These are phyloP conservation scores for Fagopyrum homotropicum DNA, from an alignment of 148 eudicot genomes.

Conservation along the genomic window DNA sequence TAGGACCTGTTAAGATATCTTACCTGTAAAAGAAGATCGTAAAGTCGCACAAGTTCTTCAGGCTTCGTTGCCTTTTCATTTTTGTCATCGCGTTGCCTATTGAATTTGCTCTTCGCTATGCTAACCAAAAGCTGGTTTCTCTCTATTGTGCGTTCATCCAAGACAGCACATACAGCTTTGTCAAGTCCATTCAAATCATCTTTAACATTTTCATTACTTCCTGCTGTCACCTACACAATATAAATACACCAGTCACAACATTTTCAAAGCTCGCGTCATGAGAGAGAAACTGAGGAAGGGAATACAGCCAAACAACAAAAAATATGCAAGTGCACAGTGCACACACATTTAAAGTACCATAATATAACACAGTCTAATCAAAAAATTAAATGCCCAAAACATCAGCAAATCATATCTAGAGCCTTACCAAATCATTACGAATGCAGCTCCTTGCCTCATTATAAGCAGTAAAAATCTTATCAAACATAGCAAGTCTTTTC, in stretches of 20 bases:
- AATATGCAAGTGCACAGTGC: too few relatives aligned
- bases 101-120: conserved; percentile 78
- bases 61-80: conserved; percentile 81
- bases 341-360: background rate
- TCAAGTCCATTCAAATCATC: conserved; percentile 94
- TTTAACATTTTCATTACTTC: conserved; percentile 69
- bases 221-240: conserved; percentile 56
- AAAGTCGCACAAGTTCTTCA: conserved; percentile 91
- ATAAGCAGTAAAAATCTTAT: conserved; percentile 78
- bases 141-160: conserved; percentile 83
- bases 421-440: conserved; percentile 71
- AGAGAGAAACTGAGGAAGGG: background rate
- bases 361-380: too few relatives aligned
- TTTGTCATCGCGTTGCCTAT: conserved; percentile 65
- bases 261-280: background rate
- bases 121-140: conserved; percentile 77
- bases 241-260: background rate
- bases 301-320: background rate
- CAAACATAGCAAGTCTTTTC: conserved; percentile 67
- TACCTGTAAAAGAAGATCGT: conserved; percentile 83
- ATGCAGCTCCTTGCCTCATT: conserved; percentile 80
- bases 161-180: conserved; percentile 84
- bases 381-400: background rate
- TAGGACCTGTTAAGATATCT: conserved; percentile 2
- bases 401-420: background rate